These are phyloP conservation scores for Lachnellula willkommii DNA, from an alignment of 2,329 filamentous ascomycete genomes.

Conservation along the genomic window DNA sequence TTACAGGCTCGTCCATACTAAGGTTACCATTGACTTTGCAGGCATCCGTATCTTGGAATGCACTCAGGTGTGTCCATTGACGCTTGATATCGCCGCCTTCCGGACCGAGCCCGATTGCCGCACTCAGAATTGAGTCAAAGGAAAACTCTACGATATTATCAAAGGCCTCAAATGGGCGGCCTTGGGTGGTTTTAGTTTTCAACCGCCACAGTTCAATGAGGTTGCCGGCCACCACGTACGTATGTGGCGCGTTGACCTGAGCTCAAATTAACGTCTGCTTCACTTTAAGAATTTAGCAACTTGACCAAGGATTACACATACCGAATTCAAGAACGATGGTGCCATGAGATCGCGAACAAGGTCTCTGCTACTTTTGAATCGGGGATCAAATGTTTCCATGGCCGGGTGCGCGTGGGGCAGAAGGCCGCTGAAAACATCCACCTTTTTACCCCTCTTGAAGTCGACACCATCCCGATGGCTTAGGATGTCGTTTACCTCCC, in stretches of 20 bases:
- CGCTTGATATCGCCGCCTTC: neutral
- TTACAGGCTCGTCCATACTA: neutral
- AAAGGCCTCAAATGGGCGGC: neutral
- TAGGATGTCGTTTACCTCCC: constrained; percentile 30
- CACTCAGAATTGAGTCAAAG: neutral
- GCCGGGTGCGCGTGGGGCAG: neutral
- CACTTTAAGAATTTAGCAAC: neutral
- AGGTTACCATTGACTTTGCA: no score
- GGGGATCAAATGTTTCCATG: neutral
- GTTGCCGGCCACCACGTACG: neutral
- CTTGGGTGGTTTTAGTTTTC: neutral
- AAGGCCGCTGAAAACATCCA: neutral
- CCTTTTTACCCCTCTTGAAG: neutral
- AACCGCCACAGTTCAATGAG: neutral
- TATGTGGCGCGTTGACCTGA: neutral
- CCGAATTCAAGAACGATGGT: neutral
- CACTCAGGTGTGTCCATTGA: neutral
- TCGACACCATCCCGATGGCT: neutral
- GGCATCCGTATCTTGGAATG: no score
- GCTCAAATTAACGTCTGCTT: neutral
- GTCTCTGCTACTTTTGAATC: neutral
- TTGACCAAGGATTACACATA: neutral
- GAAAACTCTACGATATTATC: neutral
- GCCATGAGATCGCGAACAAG: neutral
- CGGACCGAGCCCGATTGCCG: neutral